phyloP scores from a whole-genome alignment of 1,284 basidiomycete genomes.

The Puccinia triticina region DNA sequence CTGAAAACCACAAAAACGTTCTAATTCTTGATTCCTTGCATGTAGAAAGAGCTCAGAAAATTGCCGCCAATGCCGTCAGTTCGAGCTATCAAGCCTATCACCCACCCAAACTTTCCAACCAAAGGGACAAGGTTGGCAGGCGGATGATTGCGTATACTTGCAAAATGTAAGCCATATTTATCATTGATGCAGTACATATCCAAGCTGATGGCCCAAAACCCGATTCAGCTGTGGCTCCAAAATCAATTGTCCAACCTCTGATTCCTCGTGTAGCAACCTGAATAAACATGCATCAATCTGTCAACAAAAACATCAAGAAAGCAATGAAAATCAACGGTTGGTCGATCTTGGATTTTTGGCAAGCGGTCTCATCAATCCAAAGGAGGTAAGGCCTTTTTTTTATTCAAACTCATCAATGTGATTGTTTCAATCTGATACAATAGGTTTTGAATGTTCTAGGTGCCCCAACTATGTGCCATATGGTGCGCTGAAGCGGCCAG shows the following conservation, averaged over 20 bases:
- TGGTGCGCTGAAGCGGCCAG: no score
- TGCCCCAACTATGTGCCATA: not conserved
- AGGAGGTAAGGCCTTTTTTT: not conserved
- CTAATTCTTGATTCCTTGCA: not conserved
- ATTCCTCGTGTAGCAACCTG: slow-evolving; percentile 14
- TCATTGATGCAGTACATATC: not conserved
- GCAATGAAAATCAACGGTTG: not conserved
- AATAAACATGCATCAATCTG: not conserved
- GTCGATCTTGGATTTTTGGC: not conserved
- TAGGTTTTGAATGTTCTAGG: not conserved
- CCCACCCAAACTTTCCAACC: not conserved
- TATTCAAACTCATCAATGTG: not conserved
- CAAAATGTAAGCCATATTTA: not conserved
- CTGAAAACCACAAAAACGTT: not conserved
- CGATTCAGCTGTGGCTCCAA: not conserved
- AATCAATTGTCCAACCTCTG: not conserved
- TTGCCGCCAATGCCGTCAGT: not conserved
- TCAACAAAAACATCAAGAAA: not conserved
- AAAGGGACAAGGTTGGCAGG: not conserved
- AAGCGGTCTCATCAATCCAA: not conserved
- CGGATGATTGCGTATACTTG: slow-evolving; percentile 4
- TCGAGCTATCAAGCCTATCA: slow-evolving; percentile 8
- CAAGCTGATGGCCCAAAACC: not conserved
- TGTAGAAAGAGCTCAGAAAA: no score
- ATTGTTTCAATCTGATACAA: not conserved